These are phyloP conservation scores for Candida hungchunana DNA, from an alignment of 805 yeast species.

Conservation along the genomic window DNA sequence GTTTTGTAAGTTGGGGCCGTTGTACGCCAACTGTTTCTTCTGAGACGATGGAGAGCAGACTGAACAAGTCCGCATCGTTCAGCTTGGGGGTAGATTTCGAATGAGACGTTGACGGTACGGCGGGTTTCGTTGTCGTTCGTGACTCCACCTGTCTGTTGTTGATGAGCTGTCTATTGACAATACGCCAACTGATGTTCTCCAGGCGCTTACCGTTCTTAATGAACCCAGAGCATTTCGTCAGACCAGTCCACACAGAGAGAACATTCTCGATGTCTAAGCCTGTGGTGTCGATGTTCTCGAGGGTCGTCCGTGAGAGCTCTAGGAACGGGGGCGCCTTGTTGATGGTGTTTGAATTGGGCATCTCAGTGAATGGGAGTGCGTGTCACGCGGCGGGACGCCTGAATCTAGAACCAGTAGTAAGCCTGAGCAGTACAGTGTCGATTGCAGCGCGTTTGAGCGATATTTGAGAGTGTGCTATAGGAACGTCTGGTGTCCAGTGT, in stretches of 20 bases:
- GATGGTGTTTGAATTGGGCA: conserved; percentile 18
- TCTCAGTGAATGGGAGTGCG: neutral
- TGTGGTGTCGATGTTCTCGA: conserved; percentile 24
- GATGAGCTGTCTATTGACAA: conserved; percentile 27
- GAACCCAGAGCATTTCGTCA: conserved; percentile 28
- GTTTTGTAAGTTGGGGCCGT: conserved; percentile 21
- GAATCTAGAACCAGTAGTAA: neutral
- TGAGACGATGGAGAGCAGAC: conserved; percentile 25
- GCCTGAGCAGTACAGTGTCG: too few species aligned
- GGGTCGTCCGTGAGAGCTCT: conserved; percentile 26
- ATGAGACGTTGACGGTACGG: conserved; percentile 6
- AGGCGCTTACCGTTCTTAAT: conserved; percentile 28
- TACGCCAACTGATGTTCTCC: conserved; percentile 31
- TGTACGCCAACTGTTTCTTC: conserved; percentile 19
- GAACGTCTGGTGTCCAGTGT: too few species aligned
- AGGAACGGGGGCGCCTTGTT: conserved; percentile 29
- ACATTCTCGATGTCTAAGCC: conserved; percentile 36
- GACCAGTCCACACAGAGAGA: conserved; percentile 38
- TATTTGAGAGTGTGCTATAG: neutral
- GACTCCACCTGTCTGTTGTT: conserved; percentile 17
- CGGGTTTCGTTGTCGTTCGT: neutral
- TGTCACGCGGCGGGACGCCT: neutral
- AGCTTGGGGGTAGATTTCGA: conserved; percentile 19
- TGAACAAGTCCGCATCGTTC: conserved; percentile 26
- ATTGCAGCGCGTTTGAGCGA: neutral